phyloP scores from a whole-genome alignment of 768 basidiomycete species.

The Gloeophyllum trabeum region DNA sequence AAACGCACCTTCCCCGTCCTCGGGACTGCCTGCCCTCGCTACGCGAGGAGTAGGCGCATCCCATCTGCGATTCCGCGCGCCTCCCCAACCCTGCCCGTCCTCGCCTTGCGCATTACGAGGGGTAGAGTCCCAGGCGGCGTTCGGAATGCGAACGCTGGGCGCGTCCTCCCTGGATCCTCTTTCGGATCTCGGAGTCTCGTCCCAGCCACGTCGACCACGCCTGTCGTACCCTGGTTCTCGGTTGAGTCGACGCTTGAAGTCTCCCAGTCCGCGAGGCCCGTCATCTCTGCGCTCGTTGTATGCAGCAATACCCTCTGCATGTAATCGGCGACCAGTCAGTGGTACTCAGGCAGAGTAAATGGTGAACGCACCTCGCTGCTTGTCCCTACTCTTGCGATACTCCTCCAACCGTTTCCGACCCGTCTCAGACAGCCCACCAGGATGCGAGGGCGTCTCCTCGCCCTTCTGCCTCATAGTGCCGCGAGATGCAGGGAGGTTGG shows the following conservation, averaged over 20 bases:
- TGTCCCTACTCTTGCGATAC: slow-evolving; percentile 56
- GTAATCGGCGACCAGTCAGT: neutral
- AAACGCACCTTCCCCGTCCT: slow-evolving; percentile 50
- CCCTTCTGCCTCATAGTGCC: slow-evolving; percentile 62
- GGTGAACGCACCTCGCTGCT: slow-evolving; percentile 48
- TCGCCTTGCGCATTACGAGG: slow-evolving; percentile 43
- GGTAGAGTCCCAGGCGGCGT: slow-evolving; percentile 91
- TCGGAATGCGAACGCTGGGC: slow-evolving; percentile 83
- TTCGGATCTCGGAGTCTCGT: slow-evolving; percentile 52
- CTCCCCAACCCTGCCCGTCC: slow-evolving; percentile 57
- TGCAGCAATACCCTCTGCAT: slow-evolving; percentile 61
- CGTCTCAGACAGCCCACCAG: slow-evolving; percentile 75
- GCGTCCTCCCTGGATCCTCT: slow-evolving; percentile 42
- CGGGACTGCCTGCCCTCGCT: slow-evolving; percentile 56
- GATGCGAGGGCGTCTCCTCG: slow-evolving; percentile 89
- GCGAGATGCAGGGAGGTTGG: slow-evolving; percentile 53
- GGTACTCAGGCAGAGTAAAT: no score
- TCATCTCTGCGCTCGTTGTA: slow-evolving; percentile 42
- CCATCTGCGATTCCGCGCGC: slow-evolving; percentile 45
- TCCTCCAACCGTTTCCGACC: slow-evolving; percentile 71
- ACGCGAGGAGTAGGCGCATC: slow-evolving; percentile 77
- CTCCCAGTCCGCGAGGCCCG: slow-evolving; percentile 72
- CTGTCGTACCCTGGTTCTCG: slow-evolving; percentile 20
- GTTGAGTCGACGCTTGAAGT: slow-evolving; percentile 90
- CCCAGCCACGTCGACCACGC: slow-evolving; percentile 32